Evolutionary conservation across 2,329 filamentous ascomycete species (phyloP), one percentile per base, ranked within the genome.

Genomic region (Aspergillus sp.): DNA sequence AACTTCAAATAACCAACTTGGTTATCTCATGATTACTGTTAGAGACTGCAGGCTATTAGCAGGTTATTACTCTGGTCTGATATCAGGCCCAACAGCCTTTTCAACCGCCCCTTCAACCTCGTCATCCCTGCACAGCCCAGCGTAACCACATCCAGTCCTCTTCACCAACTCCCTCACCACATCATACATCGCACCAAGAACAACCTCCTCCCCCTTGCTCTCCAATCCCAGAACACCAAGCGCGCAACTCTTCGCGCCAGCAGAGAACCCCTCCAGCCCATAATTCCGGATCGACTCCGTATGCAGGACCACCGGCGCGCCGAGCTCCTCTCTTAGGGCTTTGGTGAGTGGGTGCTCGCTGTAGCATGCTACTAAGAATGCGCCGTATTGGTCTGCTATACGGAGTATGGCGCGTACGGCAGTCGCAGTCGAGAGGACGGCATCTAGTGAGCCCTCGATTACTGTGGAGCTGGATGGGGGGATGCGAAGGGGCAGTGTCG

Each of bases 121-220:
- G 75, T 75, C 80, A 83, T 82, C 0, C 80, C 79, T 15, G 79
- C 79, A 63, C 79, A 82, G 0, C 79, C 80, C 24, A 82, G 63
- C 6, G 75, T 67, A 19, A 80, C 57, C 3, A 75, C 74, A 59
- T 81, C 78, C 4, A 17, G 17, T 17, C 17, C 73, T 67, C 3
- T 63, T 71, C 1, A 78, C 78, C 49, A 82, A 62, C 40, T 66
- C 65, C 59, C 64, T 69, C 0, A 75, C 77, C 6, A 77, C 75
- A 7, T 66, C 66, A 31, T 70, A 70, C 69, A 82, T 73, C 15
- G 54, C 60, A n/a, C 27, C 41, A 4, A 59, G 19, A 19, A 60
- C 60, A 17, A 55, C 54, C 9, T 46, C 40, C 21, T 50, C 48
- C 0, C 43, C 54, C 19, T 57, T 50, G 4, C 70, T 63, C 24